These are phyloP conservation scores for Babesia divergens DNA, from an alignment of 169 alveolate genomes.

Conservation along the genomic window DNA sequence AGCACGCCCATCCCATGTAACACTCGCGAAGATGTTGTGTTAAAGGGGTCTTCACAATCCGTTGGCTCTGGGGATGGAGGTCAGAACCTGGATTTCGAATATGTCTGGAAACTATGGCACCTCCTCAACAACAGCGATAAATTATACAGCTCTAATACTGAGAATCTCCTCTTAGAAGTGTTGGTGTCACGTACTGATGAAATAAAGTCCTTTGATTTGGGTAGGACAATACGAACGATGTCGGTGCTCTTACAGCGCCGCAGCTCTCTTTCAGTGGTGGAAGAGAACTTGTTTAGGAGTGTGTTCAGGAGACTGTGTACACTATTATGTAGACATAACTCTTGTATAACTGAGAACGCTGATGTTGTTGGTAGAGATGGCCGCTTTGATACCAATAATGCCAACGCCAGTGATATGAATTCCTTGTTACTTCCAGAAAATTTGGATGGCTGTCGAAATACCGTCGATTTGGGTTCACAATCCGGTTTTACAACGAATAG, in stretches of 20 bases:
- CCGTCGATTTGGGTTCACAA: no score
- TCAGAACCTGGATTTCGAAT: neutral
- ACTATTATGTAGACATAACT: neutral
- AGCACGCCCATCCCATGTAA: no score
- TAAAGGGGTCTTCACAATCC: no score
- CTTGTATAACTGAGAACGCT: neutral
- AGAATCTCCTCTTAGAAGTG: neutral
- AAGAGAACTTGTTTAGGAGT: neutral
- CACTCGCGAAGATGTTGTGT: no score
- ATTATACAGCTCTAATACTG: neutral
- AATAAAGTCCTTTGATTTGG: neutral
- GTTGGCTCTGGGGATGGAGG: no score
- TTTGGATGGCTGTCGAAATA: no score
- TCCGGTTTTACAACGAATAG: no score
- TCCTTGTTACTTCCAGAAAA: no score
- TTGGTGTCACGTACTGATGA: neutral
- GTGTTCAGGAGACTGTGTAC: neutral
- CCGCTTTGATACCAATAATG: neutral
- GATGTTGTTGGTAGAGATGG: neutral
- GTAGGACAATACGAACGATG: constrained; percentile 6
- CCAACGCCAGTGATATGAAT: no score
- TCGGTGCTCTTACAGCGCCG: neutral
- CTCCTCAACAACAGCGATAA: neutral
- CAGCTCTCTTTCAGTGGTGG: neutral
- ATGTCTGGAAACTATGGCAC: constrained; percentile 23